Evolutionary conservation across 371 early-diverging fungal genomes (phyloP).

Genomic region (Actinomortierella wolfii): DNA sequence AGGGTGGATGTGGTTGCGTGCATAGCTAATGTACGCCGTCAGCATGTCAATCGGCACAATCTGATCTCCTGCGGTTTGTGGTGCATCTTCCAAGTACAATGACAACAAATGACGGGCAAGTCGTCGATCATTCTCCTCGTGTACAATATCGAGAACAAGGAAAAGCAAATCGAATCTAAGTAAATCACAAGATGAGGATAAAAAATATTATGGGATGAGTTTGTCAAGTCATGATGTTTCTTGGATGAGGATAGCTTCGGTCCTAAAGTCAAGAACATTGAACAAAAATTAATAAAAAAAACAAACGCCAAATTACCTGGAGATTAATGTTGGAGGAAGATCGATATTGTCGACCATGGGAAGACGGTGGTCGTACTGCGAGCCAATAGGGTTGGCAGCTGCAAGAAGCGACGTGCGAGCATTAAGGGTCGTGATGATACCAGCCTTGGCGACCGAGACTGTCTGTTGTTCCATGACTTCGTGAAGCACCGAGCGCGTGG

Average conservation of each 20-base stretch:
- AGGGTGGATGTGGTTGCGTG: conserved; percentile 84
- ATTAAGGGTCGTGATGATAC: conserved; percentile 99
- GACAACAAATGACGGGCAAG: conserved; percentile 88
- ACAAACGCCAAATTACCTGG: conserved; percentile 55
- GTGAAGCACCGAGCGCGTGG: conserved; percentile 96
- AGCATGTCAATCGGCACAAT: conserved; percentile 79
- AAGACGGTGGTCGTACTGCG: conserved; percentile 88
- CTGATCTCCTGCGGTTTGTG: conserved; percentile 56
- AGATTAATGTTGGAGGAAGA: conserved; percentile 95
- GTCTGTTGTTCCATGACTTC: conserved; percentile 99
- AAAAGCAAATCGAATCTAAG: conserved; percentile 93
- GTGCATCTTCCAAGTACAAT: conserved; percentile 80
- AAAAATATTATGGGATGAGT: background rate
- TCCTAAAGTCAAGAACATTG: conserved; percentile 1
- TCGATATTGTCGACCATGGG: conserved; percentile 96
- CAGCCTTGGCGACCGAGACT: conserved; percentile 99
- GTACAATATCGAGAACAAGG: conserved; percentile 90
- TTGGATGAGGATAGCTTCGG: too few relatives aligned
- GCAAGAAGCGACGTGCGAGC: conserved; percentile 99
- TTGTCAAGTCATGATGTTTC: conserved; percentile 3
- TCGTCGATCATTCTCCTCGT: conserved; percentile 86
- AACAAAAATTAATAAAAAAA: background rate
- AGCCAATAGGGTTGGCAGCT: conserved; percentile 97
- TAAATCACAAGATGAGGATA: conserved; percentile 6
- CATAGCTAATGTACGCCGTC: conserved; percentile 92